Evolutionary conservation across 768 basidiomycete species (phyloP), one percentile per base, ranked within the genome.

Genomic region (Multifurca ochricompacta): DNA sequence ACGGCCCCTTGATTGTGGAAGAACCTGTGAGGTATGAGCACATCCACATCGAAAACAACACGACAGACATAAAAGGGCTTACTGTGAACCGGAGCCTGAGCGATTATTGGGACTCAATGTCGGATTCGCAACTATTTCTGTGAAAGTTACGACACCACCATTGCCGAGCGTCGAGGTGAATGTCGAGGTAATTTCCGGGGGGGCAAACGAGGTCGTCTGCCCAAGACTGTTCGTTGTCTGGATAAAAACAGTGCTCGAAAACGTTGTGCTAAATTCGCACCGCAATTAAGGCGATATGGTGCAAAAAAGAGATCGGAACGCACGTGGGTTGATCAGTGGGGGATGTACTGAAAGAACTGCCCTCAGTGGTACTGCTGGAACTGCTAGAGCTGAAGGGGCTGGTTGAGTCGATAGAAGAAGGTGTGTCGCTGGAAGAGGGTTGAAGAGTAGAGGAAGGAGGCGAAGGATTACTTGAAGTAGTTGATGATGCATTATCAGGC

Each of bases 1-100:
- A 97, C 92, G 10, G 92, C 94, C 18, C 91, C 91, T 21, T 85
- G 87, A 65, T 95, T 89, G 46, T 68, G 68, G 69, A 95, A 94
- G 72, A 96, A 98, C 52, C 87, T 90, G 60, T 13, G 34, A 6
- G 9, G 53, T n/a, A 37, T 54, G 16, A 34, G 23, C 25, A 32
- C 13, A 56, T n/a, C 23, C 48, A 31, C 36, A 37, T n/a, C 30
- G 36, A 19, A 13, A 6, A 27, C 19, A 45, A 32, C 18, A 40
- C 4, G 23, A 30, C 1, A 19, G 27, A 7, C 27, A 36, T 28
- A 25, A 39, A 18, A 30, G 23, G 55, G 56, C 49, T 45, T 66
- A 88, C 87, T 79, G 71, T 41, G 77, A 77, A 50, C 67, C 65
- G 40, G 64, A 70, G 11, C 69, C 65, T 47, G 66, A 69, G 35